Evolutionary conservation across 306 rosid genomes (phyloP), one percentile per base, ranked within the genome.

Genomic region (Urtica urens): DNA sequence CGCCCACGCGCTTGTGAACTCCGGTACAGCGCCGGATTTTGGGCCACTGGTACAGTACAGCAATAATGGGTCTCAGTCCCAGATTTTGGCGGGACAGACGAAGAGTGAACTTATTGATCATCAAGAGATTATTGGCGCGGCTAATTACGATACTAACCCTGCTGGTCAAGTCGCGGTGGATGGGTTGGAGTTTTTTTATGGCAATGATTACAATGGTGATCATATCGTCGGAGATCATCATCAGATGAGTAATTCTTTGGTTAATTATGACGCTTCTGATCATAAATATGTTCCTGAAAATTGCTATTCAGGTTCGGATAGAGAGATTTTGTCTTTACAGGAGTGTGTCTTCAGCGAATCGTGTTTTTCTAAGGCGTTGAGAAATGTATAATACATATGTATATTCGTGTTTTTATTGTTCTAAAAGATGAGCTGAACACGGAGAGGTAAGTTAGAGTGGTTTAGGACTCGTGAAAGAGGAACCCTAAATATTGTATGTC

Each of bases 161-260:
- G 64, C 72, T 62, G 23, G 15, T 10, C 40, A 35, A 13, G n/a
- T 35, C 15, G 11, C 10, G 10, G 41, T 65, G 33, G 75, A 76
- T 18, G 88, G 79, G 70, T 44, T 78, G 61, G 86, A 76, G 41
- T 67, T 73, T 45, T 57, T 79, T 2, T 66, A 49, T 37, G 63
- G 63, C 63, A 58, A 49, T 48, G 55, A 60, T 12, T 41, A 71
- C 50, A 50, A 35, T 9, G 40, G 40, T 17, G 77, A 39, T 39
- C 44, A 72, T n/a, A n/a, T n/a, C n/a, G n/a, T n/a, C n/a, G n/a
- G n/a, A n/a, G n/a, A n/a, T n/a, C n/a, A n/a, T n/a, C n/a, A n/a
- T n/a, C n/a, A n/a, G 61, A 69, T 60, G 27, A 59, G 60, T n/a
- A n/a, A n/a, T 51, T 48, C 74, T 51, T 7, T 64, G 50, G 51